Conservation (phyloP, 148 eudicot species). For the Tetragonia tetragonoides region DNA sequence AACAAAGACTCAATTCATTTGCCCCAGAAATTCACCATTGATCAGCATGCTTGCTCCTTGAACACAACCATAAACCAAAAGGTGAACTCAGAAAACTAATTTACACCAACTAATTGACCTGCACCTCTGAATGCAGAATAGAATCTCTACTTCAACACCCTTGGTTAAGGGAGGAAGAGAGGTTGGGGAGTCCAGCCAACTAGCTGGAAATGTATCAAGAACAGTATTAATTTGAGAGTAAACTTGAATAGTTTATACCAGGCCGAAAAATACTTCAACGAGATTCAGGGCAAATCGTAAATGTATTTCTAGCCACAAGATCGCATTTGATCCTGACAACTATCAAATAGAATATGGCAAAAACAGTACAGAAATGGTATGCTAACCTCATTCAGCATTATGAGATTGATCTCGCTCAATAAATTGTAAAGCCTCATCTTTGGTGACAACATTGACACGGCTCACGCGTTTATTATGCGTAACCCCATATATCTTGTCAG, state of each 20-base stretch:
- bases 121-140: not conserved
- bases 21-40: not conserved
- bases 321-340: not conserved
- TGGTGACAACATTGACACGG: slow-evolving; percentile 64
- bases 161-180: not conserved
- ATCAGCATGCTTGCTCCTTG: not conserved
- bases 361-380: slow-evolving; percentile 1
- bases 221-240: not conserved
- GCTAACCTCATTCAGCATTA: slow-evolving; percentile 61
- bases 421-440: slow-evolving; percentile 76
- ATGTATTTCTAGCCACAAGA: not conserved
- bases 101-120: not conserved
- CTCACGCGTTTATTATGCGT: slow-evolving; percentile 89
- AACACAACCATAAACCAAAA: not conserved
- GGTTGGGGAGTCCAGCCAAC: not conserved
- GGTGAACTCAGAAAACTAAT: not conserved
- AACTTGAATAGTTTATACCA: not conserved
- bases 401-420: slow-evolving; percentile 90
- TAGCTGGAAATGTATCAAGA: not conserved
- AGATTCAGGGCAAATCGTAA: not conserved
- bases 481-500: slow-evolving; percentile 93
- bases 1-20: not conserved
- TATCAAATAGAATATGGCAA: not conserved
- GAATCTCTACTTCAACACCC: not conserved
- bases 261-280: not conserved